Base-by-base conservation (phyloP, 352 stramenopile genomes). In the Pilasporangium apinafurcum region DNA sequence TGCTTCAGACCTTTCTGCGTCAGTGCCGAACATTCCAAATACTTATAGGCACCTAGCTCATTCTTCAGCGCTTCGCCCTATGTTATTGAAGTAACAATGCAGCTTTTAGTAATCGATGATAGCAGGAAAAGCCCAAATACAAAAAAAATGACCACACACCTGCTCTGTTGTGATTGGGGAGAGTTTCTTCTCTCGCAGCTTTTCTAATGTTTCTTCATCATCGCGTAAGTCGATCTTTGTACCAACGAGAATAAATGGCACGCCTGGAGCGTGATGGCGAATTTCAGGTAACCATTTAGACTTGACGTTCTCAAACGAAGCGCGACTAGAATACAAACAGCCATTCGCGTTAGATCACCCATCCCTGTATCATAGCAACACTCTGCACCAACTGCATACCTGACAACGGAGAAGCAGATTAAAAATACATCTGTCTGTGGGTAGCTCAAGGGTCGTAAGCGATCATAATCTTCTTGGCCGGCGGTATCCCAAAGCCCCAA, bases 381-480 rank as follows among this genome's bases (percentile, higher is more conserved):
- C 8, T 14, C 29, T 26, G 2, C 16, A 17, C 9, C 10, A 20
- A 8, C 10, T 16, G 8, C 56, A 10, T 42, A 85, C 71, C 74
- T 94, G 29, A 96, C 88, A 50, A 98, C 87, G 20, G 87, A 95
- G 62, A 97, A 98, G 59, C 92, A 98, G 51, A 98, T 88, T 22
- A 98, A 71, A 47, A 98, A 98, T 14, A 98, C 90, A 48, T 98
- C 90, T 16, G 95, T 98, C 63, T 97, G 86, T 10, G 93, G 93
- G 67, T 98, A 98, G 46, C 83, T 97, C 34, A 98, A 65, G 38
- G 93, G 92, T 25, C 95, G 83, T 43, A 98, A 58, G 22, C 92
- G 82, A 56, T 98, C 95, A 64, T 98, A 98, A 71, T 98, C 95
- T 52, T 98, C 94, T 62, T 98, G 93, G 34, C 95, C 94, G 14